A percentile compares a stretch with the other conserved stretches of the same genome.
These are phyloP conservation scores for Ammopiptanthus mongolicus DNA, from an alignment of 306 rosid species.

Conservation along the genomic window DNA sequence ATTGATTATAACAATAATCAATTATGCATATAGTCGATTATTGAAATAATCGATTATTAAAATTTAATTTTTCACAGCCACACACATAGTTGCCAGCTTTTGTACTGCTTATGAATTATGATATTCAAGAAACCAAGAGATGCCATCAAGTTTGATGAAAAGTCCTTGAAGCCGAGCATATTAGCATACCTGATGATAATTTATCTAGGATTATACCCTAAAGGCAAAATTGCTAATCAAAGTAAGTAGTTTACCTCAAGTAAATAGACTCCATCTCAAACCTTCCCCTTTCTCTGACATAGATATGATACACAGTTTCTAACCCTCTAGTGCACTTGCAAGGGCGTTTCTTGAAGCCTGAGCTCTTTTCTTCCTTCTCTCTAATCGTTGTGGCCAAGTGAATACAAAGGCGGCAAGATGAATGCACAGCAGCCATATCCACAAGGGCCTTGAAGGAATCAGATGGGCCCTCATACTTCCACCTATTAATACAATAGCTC, in stretches of 20 bases:
- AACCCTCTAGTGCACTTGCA: constrained; percentile 85
- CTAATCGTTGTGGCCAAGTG: constrained; percentile 75
- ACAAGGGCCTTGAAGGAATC: constrained; percentile 96
- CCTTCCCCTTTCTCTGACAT: constrained; percentile 89
- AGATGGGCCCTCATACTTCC: constrained; percentile 96
- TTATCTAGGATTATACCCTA: not conserved
- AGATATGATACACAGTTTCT: constrained; percentile 65
- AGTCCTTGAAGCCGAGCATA: not conserved
- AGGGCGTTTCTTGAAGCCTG: constrained; percentile 64
- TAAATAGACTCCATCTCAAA: constrained; percentile 78
- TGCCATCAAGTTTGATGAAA: not conserved
- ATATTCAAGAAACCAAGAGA: not conserved
- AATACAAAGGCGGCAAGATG: constrained; percentile 98
- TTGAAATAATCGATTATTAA: too few relatives aligned
- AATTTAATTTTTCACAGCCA: too few relatives aligned
- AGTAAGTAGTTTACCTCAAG: constrained; percentile 59
- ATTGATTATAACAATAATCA: too few relatives aligned
- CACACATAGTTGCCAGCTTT: not conserved
- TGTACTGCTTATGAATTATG: not conserved
- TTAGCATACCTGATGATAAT: not conserved
- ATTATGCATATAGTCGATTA: too few relatives aligned
- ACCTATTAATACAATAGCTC: constrained; percentile 48
- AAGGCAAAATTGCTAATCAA: not conserved
- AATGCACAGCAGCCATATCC: constrained; percentile 99
- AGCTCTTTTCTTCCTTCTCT: constrained; percentile 71